These are phyloP conservation scores for Chloranthus sessilifolius DNA, from an alignment of 164 flowering plant genomes.

Conservation along the genomic window DNA sequence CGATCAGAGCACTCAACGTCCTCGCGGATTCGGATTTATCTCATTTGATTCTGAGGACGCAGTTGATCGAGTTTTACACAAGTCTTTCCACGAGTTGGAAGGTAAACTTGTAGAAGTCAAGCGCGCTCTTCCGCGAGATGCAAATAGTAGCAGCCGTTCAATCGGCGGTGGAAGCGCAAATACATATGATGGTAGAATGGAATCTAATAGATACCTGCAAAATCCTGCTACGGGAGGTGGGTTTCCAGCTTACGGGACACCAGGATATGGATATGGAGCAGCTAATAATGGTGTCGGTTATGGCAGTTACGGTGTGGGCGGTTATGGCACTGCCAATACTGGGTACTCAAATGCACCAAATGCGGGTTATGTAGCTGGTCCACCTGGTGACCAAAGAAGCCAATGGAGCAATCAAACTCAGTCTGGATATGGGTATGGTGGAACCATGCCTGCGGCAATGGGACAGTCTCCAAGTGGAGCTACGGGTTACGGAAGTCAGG, in stretches of 20 bases:
- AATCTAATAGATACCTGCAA: conserved; percentile 71
- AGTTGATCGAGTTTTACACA: conserved; percentile 70
- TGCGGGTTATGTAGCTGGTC: conserved; percentile 71
- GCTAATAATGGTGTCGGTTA: conserved; percentile 71
- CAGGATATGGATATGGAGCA: conserved; percentile 81
- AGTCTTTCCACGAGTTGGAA: conserved; percentile 69
- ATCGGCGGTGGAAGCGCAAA: conserved; percentile 45
- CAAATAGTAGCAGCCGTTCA: conserved; percentile 50
- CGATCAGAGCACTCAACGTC: conserved; percentile 74
- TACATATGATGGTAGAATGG: conserved; percentile 70
- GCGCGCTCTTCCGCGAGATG: conserved; percentile 86
- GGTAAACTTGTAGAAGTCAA: conserved; percentile 84
- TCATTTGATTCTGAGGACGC: conserved; percentile 80
- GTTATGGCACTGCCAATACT: conserved; percentile 56
- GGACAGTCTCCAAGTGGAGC: conserved; percentile 80
- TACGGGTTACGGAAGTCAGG: conserved; percentile 68
- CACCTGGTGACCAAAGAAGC: conserved; percentile 60
- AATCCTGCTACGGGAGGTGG: conserved; percentile 64
- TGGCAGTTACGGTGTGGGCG: conserved; percentile 58
- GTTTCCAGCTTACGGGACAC: conserved; percentile 55
- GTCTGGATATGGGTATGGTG: conserved; percentile 70
- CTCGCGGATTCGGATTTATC: conserved; percentile 83
- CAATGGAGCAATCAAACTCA: conserved; percentile 70
- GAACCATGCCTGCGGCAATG: conserved; percentile 40
- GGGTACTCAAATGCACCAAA: conserved; percentile 60